phyloP scores from a whole-genome alignment of 192 early-diverging fungal genomes.

The Endogone sp. region DNA sequence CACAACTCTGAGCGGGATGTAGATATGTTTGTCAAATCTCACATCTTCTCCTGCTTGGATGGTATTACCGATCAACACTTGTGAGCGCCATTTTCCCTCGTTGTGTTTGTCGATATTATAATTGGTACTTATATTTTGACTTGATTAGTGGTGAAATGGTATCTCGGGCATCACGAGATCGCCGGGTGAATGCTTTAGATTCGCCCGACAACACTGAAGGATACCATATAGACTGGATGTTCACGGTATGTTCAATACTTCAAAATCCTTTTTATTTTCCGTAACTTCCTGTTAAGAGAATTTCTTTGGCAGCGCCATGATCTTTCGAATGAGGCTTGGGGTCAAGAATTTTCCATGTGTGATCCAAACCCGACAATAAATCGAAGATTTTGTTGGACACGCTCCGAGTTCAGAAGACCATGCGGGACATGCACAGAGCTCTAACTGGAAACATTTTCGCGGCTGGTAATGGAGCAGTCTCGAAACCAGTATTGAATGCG shows the following conservation, averaged over 20 bases:
- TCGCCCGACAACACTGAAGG: conserved; percentile 10
- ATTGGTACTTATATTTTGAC: conserved; percentile 12
- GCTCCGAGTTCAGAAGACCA: conserved; percentile 11
- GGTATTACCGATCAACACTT: conserved; percentile 17
- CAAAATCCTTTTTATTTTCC: background rate
- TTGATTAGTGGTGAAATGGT: conserved; percentile 9
- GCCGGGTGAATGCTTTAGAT: conserved; percentile 4
- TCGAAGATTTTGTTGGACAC: conserved; percentile 10
- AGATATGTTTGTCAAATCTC: conserved; percentile 15
- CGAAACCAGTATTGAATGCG: conserved; percentile 3
- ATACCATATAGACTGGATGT: conserved; percentile 16
- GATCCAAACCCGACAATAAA: conserved; percentile 12
- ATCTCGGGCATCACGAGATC: conserved; percentile 6
- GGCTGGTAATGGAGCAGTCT: background rate
- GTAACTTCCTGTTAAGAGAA: conserved; percentile 8
- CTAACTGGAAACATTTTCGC: conserved; percentile 10
- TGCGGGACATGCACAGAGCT: conserved; percentile 16
- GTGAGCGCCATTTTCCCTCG: conserved; percentile 3
- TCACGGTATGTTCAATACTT: conserved; percentile 15
- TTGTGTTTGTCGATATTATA: background rate
- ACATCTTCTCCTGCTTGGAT: conserved; percentile 15
- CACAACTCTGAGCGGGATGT: conserved; percentile 17
- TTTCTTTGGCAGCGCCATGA: conserved; percentile 12
- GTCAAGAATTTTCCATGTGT: conserved; percentile 16
- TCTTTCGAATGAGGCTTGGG: conserved; percentile 8